These are phyloP conservation scores for Candida cerambycidarum DNA, from an alignment of 805 yeast species.

Conservation along the genomic window DNA sequence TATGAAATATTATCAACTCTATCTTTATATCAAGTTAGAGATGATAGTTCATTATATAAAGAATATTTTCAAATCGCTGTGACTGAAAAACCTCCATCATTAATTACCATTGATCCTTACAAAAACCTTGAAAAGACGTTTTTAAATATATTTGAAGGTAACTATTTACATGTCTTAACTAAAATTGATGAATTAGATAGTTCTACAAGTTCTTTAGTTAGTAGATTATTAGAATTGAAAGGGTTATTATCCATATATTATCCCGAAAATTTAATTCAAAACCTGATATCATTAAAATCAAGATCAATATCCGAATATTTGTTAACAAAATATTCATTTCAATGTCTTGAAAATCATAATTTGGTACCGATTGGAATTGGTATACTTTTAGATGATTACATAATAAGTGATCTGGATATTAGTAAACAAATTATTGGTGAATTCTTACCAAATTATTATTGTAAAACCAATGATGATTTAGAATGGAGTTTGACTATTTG, in stretches of 20 bases:
- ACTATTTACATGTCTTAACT: conserved; percentile 56
- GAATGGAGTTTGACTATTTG: conserved; percentile 78
- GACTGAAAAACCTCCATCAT: conserved; percentile 30
- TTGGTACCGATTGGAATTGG: conserved; percentile 73
- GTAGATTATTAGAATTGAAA: conserved; percentile 62
- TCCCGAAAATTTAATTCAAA: conserved; percentile 8
- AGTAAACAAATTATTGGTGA: conserved; percentile 47
- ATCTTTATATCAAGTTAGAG: conserved; percentile 55
- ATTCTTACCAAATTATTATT: conserved; percentile 58
- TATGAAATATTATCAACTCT: conserved; percentile 62
- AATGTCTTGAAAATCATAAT: conserved; percentile 50
- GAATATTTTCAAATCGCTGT: conserved; percentile 35
- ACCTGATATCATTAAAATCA: conserved; percentile 11
- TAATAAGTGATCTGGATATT: conserved; percentile 42
- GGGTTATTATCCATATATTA: conserved; percentile 51
- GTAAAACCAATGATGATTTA: conserved; percentile 68
- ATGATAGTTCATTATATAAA: conserved; percentile 37
- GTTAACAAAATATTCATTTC: conserved; percentile 53
- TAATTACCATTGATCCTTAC: conserved; percentile 27
- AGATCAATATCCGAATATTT: conserved; percentile 54
- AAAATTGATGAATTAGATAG: conserved; percentile 59
- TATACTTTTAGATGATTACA: conserved; percentile 41
- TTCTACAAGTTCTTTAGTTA: conserved; percentile 61
- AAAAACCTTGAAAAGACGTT: conserved; percentile 43
- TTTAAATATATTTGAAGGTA: conserved; percentile 54